Evolutionary conservation across 495 filamentous ascomycete species (phyloP), one percentile per base, ranked within the genome.

Genomic region (Echria macrotheca): DNA sequence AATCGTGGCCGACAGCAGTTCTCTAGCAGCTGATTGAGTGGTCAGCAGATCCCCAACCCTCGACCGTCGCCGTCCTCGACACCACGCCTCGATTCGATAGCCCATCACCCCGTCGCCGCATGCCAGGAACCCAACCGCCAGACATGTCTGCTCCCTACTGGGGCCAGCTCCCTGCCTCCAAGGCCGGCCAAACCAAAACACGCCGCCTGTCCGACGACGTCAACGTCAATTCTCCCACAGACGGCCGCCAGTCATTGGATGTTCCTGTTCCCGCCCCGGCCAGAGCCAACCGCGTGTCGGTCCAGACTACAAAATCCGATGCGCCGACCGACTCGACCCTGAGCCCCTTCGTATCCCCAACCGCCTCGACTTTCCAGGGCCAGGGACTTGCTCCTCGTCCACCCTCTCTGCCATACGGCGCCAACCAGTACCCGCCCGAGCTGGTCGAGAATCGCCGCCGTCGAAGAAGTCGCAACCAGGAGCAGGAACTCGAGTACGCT

Each of bases 271-370:
- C 65, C 47, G 46, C 54, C 32, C 61, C 52, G 21, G 48, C 68
- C 37, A 60, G 56, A 54, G 58, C 68, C 49, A 69, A 69, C 55
- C 66, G 72, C 46, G 53, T 53, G 44, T 72, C 70, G 15, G 52
- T 62, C 35, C 71, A 74, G 58, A 70, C 70, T 55, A 63, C 67
- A 59, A 68, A 64, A 53, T 70, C 73, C 50, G 67, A 70, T 43
- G 69, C 69, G 35, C 66, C 65, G 26, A 73, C 73, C 50, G 68
- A 77, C 11, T 74, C 74, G 24, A 78, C 73, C 19, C 58, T 72
- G 47, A 76, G 72, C 48, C 70, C 75, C 37, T 71, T 72, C 47
- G 73, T 59, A 44, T 77, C 73, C 29, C 75, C 76, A 11, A 70
- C 71, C 38, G 57, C 66, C 40, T 71, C 75, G 18, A 72, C 60